Base-by-base conservation (phyloP, 192 early-diverging fungal species). In the Backusella psychrophila region DNA sequence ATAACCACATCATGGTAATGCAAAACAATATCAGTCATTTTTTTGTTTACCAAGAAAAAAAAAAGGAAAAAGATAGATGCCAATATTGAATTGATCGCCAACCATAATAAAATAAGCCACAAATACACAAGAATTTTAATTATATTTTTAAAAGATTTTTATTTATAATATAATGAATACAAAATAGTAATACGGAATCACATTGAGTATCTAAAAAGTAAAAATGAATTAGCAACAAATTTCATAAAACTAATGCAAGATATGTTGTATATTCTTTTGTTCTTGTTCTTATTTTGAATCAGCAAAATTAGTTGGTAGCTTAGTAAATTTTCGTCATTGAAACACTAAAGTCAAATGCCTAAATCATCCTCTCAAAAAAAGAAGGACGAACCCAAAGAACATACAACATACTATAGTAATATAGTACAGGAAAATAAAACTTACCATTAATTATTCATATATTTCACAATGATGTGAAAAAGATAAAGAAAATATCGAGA, bases 331-430 rank as follows among this genome's bases (percentile, higher is more conserved):
- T 75, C 74, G 63, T 75, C 74, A 75, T 11, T 39, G 74, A 23
- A 66, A 41, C 38, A 23, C 74, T 75, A 75, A 75, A 75, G 74
- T 65, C 74, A 75, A 75, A 75, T 75, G 74, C 74, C 74, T 65
- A 41, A 46, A 66, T 75, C 74, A 75, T 75, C 74, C 59, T 67
- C 53, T 70, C 46, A 49, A 49, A n/a, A 49, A 26, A 63, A 63
- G 9, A 63, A 63, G 9, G 26, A 29, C 29, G n/a, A 59, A 29
- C 26, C 56, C 56, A 63, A 33, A 63, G 11, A 59, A 63, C 56
- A 29, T 26, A 23, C 11, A 63, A 63, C 23, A 63, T 7, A 63
- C 9, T 12, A 29, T 8, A n/a, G 14, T 3, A 63, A 21, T 3
- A 56, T 23, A 39, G 21, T 11, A 56, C 6, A 11, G 8, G n/a